A percentile compares a stretch with the other conserved stretches of the same genome.
Evolutionary conservation across 805 yeast genomes (phyloP).

Genomic region (Yarrowia sp.): DNA sequence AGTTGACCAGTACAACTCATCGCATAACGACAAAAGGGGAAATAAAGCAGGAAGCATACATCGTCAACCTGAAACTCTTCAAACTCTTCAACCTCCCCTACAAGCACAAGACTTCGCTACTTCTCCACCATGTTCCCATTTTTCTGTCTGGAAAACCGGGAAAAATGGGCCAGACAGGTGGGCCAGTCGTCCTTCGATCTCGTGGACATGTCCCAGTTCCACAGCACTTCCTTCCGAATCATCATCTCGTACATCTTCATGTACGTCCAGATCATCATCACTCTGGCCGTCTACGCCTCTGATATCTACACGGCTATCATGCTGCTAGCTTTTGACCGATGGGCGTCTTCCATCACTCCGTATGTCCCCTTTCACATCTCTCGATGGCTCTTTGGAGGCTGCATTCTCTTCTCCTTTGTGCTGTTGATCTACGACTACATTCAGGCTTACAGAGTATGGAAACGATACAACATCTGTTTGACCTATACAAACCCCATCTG

Average conservation of each 20-base stretch:
- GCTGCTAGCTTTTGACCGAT: constrained; percentile 71
- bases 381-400: constrained; percentile 79
- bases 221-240: constrained; percentile 44
- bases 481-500: constrained; percentile 74
- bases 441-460: constrained; percentile 64
- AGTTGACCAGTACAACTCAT: too few relatives aligned
- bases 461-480: constrained; percentile 69
- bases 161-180: constrained; percentile 44
- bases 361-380: constrained; percentile 58
- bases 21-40: too few relatives aligned
- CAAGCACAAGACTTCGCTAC: too few relatives aligned
- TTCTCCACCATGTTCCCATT: constrained; percentile 3
- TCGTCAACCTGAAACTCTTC: too few relatives aligned
- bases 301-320: constrained; percentile 83
- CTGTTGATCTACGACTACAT: constrained; percentile 63
- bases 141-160: constrained; percentile 21
- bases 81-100: too few relatives aligned
- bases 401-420: constrained; percentile 74
- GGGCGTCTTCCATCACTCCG: constrained; percentile 64
- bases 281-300: constrained; percentile 60
- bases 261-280: constrained; percentile 57
- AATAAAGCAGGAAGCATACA: too few relatives aligned
- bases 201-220: constrained; percentile 44
- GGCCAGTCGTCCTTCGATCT: constrained; percentile 44
- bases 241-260: constrained; percentile 47